Evolutionary conservation across 2,329 filamentous ascomycete genomes (phyloP).

Genomic region (Paraphaeosphaeria sporulosa): DNA sequence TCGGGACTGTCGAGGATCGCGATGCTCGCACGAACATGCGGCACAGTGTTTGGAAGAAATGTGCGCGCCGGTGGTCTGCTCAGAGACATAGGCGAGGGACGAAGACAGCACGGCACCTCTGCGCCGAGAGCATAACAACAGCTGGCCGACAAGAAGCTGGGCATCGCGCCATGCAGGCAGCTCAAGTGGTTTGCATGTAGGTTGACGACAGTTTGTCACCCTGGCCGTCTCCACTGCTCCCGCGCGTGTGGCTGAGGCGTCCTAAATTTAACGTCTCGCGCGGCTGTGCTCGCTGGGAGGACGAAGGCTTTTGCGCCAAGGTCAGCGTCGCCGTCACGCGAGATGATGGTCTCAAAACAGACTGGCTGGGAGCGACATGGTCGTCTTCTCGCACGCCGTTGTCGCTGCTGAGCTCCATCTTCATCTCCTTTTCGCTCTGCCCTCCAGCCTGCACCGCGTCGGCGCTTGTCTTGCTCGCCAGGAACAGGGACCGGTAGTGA

Average conservation of each 20-base stretch:
- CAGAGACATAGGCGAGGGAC: too few relatives aligned
- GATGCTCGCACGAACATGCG: too few relatives aligned
- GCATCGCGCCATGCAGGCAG: neutral
- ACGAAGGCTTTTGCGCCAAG: constrained; percentile 5
- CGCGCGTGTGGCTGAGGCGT: constrained; percentile 2
- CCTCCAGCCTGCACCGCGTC: neutral
- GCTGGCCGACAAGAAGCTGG: neutral
- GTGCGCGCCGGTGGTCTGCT: too few relatives aligned
- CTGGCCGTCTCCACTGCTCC: neutral
- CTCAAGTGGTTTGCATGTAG: neutral
- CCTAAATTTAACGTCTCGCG: constrained; percentile 8
- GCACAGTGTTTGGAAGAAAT: too few relatives aligned
- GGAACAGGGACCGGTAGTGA: constrained; percentile 5
- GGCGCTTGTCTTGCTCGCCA: neutral
- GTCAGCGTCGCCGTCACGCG: constrained; percentile 9
- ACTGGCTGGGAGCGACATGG: constrained; percentile 1
- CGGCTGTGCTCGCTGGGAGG: constrained; percentile 6
- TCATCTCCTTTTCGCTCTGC: neutral
- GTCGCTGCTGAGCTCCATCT: neutral
- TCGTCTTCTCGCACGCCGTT: neutral
- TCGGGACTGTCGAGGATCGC: too few relatives aligned
- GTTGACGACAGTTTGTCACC: neutral
- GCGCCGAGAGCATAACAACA: too few relatives aligned
- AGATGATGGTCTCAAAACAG: constrained; percentile 1
- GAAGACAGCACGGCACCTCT: too few relatives aligned